Percentiles rank a stretch among this genome's conserved stretches.
Evolutionary conservation across 148 eudicot species (phyloP).

Genomic region (Amaranthus palmeri): DNA sequence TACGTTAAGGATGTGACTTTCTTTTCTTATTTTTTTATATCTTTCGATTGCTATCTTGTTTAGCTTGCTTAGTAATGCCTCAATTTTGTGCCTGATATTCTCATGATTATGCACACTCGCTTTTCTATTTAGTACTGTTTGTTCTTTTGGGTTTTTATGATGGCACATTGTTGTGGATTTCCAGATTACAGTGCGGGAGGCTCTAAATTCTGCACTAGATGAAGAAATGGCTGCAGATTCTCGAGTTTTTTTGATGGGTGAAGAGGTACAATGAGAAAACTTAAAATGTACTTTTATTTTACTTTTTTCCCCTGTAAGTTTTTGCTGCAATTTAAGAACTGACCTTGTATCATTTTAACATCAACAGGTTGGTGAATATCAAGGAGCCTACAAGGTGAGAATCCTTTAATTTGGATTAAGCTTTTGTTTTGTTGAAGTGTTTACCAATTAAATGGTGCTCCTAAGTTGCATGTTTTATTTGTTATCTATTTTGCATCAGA

Average conservation of each 20-base stretch:
- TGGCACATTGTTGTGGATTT: slow-evolving; percentile 10
- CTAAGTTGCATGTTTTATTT: not conserved
- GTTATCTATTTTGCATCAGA: slow-evolving; percentile 26
- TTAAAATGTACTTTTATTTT: not conserved
- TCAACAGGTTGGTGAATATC: slow-evolving; percentile 67
- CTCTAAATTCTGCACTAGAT: slow-evolving; percentile 61
- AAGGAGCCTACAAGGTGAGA: slow-evolving; percentile 73
- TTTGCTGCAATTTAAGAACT: not conserved
- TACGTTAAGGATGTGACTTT: no score
- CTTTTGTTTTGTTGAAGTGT: not conserved
- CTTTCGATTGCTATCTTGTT: no score
- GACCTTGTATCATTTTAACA: not conserved
- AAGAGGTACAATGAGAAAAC: slow-evolving; percentile 41
- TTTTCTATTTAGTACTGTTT: not conserved
- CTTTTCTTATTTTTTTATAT: no score
- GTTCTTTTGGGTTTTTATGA: not conserved
- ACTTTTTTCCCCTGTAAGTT: not conserved
- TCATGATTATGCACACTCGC: not conserved
- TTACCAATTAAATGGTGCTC: not conserved
- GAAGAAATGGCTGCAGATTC: slow-evolving; percentile 75
- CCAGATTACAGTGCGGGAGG: slow-evolving; percentile 67
- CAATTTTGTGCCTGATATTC: no score
- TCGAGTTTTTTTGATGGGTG: slow-evolving; percentile 64
- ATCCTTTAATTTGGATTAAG: not conserved
- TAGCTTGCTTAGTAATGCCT: no score